Base-by-base conservation (phyloP, 345 rosid genomes). In the Brassica rapa region DNA sequence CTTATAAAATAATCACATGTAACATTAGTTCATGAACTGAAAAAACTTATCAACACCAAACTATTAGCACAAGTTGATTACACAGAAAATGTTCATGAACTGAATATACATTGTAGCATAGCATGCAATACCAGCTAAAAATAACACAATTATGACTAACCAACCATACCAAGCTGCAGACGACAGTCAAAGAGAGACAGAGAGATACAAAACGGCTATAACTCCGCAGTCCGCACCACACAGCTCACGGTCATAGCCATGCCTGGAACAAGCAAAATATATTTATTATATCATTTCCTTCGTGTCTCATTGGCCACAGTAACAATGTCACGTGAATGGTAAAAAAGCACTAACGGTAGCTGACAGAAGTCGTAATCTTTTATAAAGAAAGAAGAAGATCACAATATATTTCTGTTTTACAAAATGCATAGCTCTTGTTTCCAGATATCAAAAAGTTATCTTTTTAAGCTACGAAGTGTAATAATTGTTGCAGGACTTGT, bases 291-390 rank as follows among this genome's bases (percentile, higher is more conserved):
- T 46, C 33, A 4, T 51, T 27, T 73, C 71, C 57, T 25, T 73
- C 49, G 35, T 73, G 70, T 62, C 27, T 69, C 79, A 74, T 75
- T 74, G 79, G 76, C 62, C 68, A 74, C 67, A 32, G 60, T 79
- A 73, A 73, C 72, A 75, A 74, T 24, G 68, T 75, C 83, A 80
- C 80, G 79, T 74, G 83, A 64, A 74, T 6, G 72, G 72, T 56
- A 62, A 70, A 80, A 74, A 79, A 63, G 67, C 75, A 74, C 79
- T 56, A 64, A 55, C 53, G 71, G 21, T 80, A 74, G 37, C 71
- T 69, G 82, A 80, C 79, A 80, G 70, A 74, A 16, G 23, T 68
- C 75, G 19, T 75, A 14, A 78, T 78, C 59, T 62, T 32, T 70
- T 77, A 16, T 64, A 32, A n/a, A 37, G 6, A 21, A 0, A 66